A percentile compares a stretch with the other conserved stretches of the same genome.
Evolutionary conservation across 2,329 filamentous ascomycete species (phyloP).

Genomic region (Geosmithia putterillii): DNA sequence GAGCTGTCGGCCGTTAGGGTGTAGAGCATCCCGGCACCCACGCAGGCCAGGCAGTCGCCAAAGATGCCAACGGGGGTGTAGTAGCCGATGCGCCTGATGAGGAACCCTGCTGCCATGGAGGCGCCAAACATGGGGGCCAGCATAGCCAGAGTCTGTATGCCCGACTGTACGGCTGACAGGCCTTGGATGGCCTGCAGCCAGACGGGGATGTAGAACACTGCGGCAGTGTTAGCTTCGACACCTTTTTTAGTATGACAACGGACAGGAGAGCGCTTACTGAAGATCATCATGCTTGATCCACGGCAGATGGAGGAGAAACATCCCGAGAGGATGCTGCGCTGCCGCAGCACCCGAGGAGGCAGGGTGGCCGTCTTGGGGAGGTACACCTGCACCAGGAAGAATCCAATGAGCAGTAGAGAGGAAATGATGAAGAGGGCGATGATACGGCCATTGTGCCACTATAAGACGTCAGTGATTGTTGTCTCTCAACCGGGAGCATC

Average conservation of each 20-base stretch:
- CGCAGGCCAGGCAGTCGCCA: slow-evolving; percentile 15
- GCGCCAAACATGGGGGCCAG: slow-evolving; percentile 15
- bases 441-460: slow-evolving; percentile 29
- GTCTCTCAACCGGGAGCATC: background rate
- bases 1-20: slow-evolving; percentile 14
- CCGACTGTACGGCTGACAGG: slow-evolving; percentile 12
- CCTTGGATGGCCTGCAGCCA: slow-evolving; percentile 37
- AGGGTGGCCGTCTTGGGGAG: slow-evolving; percentile 24
- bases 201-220: slow-evolving; percentile 32
- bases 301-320: slow-evolving; percentile 13
- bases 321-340: slow-evolving; percentile 24
- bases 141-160: slow-evolving; percentile 15
- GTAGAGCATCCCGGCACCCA: slow-evolving; percentile 28
- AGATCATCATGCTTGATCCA: slow-evolving; percentile 14
- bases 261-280: too few species aligned
- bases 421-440: slow-evolving; percentile 30
- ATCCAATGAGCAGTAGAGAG: slow-evolving; percentile 24
- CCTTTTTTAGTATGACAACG: too few species aligned
- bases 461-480: slow-evolving; percentile 13
- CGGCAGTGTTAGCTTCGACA: slow-evolving; percentile 7
- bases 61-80: slow-evolving; percentile 26
- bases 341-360: slow-evolving; percentile 25
- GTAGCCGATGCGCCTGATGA: slow-evolving; percentile 21
- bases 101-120: slow-evolving; percentile 12
- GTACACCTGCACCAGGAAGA: slow-evolving; percentile 22